A percentile compares a stretch with the other conserved stretches of the same genome.
Conservation (phyloP, 768 basidiomycete genomes). For the Guyanaporus albipodus region DNA sequence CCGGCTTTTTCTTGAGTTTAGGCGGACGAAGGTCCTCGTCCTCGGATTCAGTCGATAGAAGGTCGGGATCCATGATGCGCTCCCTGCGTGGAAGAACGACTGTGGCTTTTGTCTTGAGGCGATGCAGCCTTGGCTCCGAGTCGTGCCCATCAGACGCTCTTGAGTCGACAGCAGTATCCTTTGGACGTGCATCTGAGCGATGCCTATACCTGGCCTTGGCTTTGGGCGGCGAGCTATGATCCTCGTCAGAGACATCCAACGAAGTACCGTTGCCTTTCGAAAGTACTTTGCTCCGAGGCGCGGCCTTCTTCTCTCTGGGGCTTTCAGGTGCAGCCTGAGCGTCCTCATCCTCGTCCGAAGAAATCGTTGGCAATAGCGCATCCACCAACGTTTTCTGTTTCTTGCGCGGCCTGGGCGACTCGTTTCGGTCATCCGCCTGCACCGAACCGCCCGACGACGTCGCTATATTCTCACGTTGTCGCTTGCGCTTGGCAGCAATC, state of each 20-base stretch:
- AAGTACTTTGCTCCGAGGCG: neutral
- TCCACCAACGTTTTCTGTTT: constrained; percentile 16
- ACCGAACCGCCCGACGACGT: neutral
- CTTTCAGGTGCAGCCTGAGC: neutral
- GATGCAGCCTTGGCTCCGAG: neutral
- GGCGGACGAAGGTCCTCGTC: constrained; percentile 3
- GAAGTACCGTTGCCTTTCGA: neutral
- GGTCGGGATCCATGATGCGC: neutral
- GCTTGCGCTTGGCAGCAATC: constrained; percentile 13
- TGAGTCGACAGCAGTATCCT: neutral
- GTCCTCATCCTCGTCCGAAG: constrained; percentile 11
- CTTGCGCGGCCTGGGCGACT: constrained; percentile 15
- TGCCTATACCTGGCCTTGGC: neutral
- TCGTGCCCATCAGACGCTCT: neutral
- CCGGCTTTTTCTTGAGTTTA: neutral
- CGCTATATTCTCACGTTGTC: neutral
- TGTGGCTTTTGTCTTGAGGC: neutral
- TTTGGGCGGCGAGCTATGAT: constrained; percentile 1
- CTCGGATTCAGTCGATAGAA: neutral
- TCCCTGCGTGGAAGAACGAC: neutral
- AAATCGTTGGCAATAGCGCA: constrained; percentile 4
- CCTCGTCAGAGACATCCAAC: constrained; percentile 4
- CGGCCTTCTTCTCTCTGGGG: neutral
- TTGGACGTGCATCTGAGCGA: neutral
- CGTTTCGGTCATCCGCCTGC: neutral